These are phyloP conservation scores for Mrakiaceae sp. DNA, from an alignment of 1,284 basidiomycete species.

Conservation along the genomic window DNA sequence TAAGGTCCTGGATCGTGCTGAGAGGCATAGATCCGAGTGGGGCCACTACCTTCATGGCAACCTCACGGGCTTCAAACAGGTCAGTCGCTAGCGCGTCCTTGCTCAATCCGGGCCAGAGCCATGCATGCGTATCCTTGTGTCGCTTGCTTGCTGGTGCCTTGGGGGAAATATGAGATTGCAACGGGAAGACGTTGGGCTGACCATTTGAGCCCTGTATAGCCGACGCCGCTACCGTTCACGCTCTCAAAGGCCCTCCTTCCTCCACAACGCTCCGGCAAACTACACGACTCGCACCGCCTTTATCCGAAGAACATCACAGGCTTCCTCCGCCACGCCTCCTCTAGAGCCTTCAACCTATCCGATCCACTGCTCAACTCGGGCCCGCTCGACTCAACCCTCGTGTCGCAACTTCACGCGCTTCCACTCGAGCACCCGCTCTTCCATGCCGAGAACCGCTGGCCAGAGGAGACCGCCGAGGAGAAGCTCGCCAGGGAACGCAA, in stretches of 20 bases:
- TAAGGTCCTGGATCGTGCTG: too few species aligned
- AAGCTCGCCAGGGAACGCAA: neutral
- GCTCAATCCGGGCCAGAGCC: too few species aligned
- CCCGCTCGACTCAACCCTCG: neutral
- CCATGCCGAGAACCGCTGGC: neutral
- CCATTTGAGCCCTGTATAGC: too few species aligned
- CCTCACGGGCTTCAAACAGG: too few species aligned
- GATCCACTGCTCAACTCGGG: neutral
- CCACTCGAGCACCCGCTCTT: neutral
- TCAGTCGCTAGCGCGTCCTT: too few species aligned
- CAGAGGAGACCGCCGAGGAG: neutral
- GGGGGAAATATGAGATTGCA: too few species aligned
- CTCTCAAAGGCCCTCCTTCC: neutral
- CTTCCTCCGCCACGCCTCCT: neutral
- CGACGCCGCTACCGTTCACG: too few species aligned
- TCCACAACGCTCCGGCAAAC: neutral
- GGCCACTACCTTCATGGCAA: too few species aligned
- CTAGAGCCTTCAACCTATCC: slow-evolving; percentile 1
- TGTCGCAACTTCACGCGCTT: neutral
- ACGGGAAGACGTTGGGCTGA: too few species aligned
- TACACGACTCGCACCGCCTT: neutral
- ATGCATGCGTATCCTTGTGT: too few species aligned
- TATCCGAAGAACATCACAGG: slow-evolving; percentile 6
- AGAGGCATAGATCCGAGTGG: too few species aligned
- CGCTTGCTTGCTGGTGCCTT: too few species aligned